phyloP scores from a whole-genome alignment of 176 grass and related monocot species.

The Triticum timopheevii region DNA sequence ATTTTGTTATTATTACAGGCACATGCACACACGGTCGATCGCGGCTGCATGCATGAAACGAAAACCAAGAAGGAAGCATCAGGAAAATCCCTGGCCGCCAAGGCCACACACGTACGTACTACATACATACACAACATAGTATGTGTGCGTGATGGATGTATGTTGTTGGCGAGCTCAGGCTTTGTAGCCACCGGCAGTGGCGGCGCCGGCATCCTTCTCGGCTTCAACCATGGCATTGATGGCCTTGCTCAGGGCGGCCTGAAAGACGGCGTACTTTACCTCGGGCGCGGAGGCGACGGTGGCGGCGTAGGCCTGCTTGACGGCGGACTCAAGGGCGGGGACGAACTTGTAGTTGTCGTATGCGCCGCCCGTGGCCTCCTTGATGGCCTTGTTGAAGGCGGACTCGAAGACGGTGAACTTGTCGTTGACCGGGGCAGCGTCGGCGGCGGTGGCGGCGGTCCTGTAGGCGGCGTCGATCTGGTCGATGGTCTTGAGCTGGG shows the following conservation, averaged over 20 bases:
- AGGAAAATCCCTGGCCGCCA: neutral
- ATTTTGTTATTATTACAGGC: neutral
- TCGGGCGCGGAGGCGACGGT: neutral
- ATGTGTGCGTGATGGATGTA: neutral
- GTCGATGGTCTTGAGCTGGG: neutral
- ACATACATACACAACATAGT: neutral
- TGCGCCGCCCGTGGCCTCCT: neutral
- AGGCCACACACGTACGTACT: neutral
- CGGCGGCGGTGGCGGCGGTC: neutral
- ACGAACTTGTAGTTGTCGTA: neutral
- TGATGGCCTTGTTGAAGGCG: neutral
- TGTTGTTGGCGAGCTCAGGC: neutral
- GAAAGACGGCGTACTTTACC: constrained; percentile 7
- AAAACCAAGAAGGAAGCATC: neutral
- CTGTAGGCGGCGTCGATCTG: constrained; percentile 1
- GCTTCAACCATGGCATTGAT: neutral
- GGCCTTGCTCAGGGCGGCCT: constrained; percentile 15
- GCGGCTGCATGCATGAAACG: neutral
- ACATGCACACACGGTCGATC: neutral
- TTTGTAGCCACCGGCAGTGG: constrained; percentile 1
- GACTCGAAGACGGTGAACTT: constrained; percentile 2
- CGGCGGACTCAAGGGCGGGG: neutral
- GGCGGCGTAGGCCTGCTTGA: constrained; percentile 14
- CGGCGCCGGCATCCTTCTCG: neutral
- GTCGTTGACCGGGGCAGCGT: neutral